Evolutionary conservation across 495 filamentous ascomycete species (phyloP), one percentile per base, ranked within the genome.

Genomic region (Cryomyces minteri): DNA sequence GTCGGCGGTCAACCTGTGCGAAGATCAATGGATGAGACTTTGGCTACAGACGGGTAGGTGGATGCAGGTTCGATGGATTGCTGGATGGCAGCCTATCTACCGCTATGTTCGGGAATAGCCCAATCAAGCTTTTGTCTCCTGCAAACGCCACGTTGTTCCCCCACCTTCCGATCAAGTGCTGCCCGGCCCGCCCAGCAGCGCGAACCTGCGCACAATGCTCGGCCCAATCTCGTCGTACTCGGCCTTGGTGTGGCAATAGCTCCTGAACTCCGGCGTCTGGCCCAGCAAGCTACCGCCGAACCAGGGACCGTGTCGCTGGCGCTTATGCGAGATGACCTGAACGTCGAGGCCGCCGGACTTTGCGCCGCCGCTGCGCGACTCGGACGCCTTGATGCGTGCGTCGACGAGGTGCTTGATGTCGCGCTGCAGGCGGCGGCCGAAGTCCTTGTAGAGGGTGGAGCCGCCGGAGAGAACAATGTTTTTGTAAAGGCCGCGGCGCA

Each of bases 181-280:
- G 32, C 90, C 90, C 30, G 90, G 90, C 7, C 90, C 90, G 60
- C 90, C 90, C 48, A 98, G 71, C 48, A 96, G 67, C 34, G 88
- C 88, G 63, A 95, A 98, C 61, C 90, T 77, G 62, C 90, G 76
- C 41, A 96, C 90, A 61, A 98, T 94, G 59, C 83, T 83, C 29
- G 88, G 87, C 33, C 88, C 88, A 55, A 87, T 82, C 70, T 94
- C 88, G 63, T 93, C 83, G 61, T 94, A 94, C 68, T 82, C 66
- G 12, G 85, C 88, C 71, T 98, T 98, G 41, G 90, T 98, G 62
- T 98, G 90, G 67, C 90, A 98, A 68, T 95, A 96, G 62, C 84
- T 93, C 58, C 84, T 72, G 70, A 98, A 98, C 62, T 96, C 92
- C n/a, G 90, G 90, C 12, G 90, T 98, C 68, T 95, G 90, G 43